phyloP scores from a whole-genome alignment of 2,329 filamentous ascomycete species.

The Xylaria arbuscula region DNA sequence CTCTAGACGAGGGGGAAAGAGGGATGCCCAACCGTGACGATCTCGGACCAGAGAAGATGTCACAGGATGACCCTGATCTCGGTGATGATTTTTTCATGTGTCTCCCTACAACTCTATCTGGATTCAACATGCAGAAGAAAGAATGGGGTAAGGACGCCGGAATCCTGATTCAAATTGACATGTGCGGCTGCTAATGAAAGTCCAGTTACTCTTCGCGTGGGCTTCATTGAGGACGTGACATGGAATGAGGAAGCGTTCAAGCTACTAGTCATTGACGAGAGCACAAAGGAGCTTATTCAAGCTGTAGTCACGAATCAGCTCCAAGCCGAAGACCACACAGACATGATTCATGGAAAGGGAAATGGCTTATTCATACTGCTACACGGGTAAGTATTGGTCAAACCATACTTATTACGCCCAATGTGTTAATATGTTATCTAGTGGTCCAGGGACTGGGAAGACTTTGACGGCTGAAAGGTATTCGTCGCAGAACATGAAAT shows the following conservation, averaged over 20 bases:
- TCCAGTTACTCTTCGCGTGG: slow-evolving; percentile 23
- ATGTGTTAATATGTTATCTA: slow-evolving; percentile 8
- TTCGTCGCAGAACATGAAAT: no score
- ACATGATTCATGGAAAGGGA: slow-evolving; percentile 21
- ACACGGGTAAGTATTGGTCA: slow-evolving; percentile 16
- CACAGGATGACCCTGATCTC: slow-evolving; percentile 12
- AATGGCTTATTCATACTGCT: slow-evolving; percentile 24
- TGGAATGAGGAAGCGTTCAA: slow-evolving; percentile 27
- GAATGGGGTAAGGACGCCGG: slow-evolving; percentile 24
- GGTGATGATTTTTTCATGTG: slow-evolving; percentile 19
- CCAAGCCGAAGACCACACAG: slow-evolving; percentile 20
- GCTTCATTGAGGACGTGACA: slow-evolving; percentile 18
- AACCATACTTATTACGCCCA: neutral
- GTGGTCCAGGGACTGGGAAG: slow-evolving; percentile 24
- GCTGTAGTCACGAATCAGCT: slow-evolving; percentile 24
- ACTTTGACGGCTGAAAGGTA: slow-evolving; percentile 28
- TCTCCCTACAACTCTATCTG: slow-evolving; percentile 24
- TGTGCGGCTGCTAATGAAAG: neutral
- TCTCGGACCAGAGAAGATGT: slow-evolving; percentile 21
- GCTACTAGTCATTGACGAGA: slow-evolving; percentile 17
- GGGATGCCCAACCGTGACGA: neutral
- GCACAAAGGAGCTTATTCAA: slow-evolving; percentile 24
- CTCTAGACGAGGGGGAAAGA: neutral
- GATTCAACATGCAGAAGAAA: slow-evolving; percentile 31
- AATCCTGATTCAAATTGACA: neutral